Evolutionary conservation across 2,329 filamentous ascomycete genomes (phyloP), one percentile per base, ranked within the genome.

Genomic region (Colletotrichum karsti): DNA sequence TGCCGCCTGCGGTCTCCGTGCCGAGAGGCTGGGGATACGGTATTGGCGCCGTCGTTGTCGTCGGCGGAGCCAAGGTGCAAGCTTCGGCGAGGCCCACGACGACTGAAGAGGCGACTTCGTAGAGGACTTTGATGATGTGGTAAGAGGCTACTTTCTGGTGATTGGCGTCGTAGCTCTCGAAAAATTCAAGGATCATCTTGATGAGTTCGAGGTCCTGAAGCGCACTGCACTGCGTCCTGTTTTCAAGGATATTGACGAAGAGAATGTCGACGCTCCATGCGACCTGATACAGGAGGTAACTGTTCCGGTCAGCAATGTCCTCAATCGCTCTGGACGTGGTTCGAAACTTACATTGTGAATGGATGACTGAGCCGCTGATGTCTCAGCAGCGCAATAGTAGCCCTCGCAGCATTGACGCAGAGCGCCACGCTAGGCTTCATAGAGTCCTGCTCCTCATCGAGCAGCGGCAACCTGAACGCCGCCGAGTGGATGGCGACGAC

Each of bases 181-280:
- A 67, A 30, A 67, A 67, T 35, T 44, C 30, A 18, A 67, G 63
- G 10, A 67, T 44, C 5, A 39, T 67, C 9, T 60, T 60, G 46
- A 67, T 64, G 22, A 67, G 64, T 7, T 67, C 64, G 13, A 67
- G 60, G 15, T 67, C 64, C 12, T 60, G 60, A 30, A 37, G 64
- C 2, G 64, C 64, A 7, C 64, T 60, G 2, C 59, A 51, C 4
- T 30, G 51, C 1, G 37, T 44, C 26, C 54, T 67, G 53, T 67
- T 67, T 24, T 67, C 60, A 22, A 67, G 54, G 7, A 67, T 67
- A 7, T 67, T 54, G 44, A 67, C 53, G 24, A 67, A 64, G 37
- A 67, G 46, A 6, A 67, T 57, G 24, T 67, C 64, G n/a, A 67
- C 64, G n/a, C 60, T 64, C 64, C 64, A 67, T 7, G 64, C 64